Percentiles rank a stretch among this genome's conserved stretches.
Conservation (phyloP, 768 basidiomycete species). For the Serendipita sp. region DNA sequence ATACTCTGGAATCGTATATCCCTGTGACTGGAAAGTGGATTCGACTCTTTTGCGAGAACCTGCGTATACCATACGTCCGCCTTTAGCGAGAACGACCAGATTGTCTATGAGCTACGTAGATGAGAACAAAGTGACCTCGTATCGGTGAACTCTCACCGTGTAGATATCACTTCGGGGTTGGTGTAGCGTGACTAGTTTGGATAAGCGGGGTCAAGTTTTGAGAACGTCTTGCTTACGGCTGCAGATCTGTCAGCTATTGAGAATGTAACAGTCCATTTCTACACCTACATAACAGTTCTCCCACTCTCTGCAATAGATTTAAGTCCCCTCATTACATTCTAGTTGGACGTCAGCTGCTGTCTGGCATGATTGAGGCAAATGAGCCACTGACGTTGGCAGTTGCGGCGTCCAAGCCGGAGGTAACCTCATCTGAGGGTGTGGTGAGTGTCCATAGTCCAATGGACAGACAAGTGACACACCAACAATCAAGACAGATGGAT, state of each 20-base stretch:
- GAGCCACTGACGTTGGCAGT: conserved; percentile 18
- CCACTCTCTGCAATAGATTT: conserved; percentile 25
- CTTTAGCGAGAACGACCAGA: background rate
- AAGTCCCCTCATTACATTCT: conserved; percentile 29
- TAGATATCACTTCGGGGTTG: conserved; percentile 20
- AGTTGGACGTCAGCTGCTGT: background rate
- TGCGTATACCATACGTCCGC: conserved; percentile 14
- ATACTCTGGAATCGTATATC: conserved; percentile 20
- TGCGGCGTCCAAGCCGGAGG: conserved; percentile 28
- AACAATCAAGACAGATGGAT: conserved; percentile 24
- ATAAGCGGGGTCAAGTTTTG: background rate
- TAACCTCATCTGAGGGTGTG: conserved; percentile 12
- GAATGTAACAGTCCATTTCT: background rate
- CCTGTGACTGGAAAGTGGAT: conserved; percentile 21
- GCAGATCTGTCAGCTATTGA: background rate
- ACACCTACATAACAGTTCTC: conserved; percentile 22
- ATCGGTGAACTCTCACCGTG: conserved; percentile 15
- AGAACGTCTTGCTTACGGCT: background rate
- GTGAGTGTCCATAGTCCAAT: background rate
- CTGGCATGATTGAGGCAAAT: background rate
- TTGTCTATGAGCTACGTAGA: background rate
- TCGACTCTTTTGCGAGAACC: conserved; percentile 18
- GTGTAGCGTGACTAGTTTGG: conserved; percentile 14
- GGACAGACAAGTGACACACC: conserved; percentile 16
- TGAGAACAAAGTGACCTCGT: conserved; percentile 10